phyloP scores from a whole-genome alignment of 2,329 filamentous ascomycete species.

The Hymenoscyphus linearis region DNA sequence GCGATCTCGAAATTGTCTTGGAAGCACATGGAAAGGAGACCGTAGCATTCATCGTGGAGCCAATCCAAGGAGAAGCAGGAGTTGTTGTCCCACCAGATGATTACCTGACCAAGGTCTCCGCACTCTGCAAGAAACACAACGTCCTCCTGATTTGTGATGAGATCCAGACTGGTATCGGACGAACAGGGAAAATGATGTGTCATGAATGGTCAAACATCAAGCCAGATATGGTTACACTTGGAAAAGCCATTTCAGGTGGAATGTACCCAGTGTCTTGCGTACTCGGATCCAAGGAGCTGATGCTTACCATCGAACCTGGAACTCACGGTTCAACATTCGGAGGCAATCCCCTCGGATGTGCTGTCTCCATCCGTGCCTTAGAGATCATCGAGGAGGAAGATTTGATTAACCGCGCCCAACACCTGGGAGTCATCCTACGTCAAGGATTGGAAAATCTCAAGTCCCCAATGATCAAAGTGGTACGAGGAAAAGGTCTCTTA shows the following conservation, averaged over 20 bases:
- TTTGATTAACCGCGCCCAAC: constrained; percentile 76
- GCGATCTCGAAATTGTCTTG: constrained; percentile 72
- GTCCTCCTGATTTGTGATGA: constrained; percentile 96
- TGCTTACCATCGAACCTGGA: constrained; percentile 93
- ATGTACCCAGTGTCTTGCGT: constrained; percentile 99
- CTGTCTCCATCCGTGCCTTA: constrained; percentile 89
- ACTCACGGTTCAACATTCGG: constrained; percentile 99
- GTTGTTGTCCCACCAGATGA: constrained; percentile 90
- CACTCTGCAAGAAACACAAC: constrained; percentile 90
- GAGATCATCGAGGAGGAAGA: constrained; percentile 91
- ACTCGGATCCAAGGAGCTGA: constrained; percentile 79
- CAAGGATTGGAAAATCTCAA: constrained; percentile 70
- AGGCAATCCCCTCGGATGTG: constrained; percentile 91
- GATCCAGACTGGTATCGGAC: constrained; percentile 95
- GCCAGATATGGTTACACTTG: constrained; percentile 89
- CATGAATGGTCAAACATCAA: constrained; percentile 93
- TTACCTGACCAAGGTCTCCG: constrained; percentile 76
- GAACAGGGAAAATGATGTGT: constrained; percentile 90
- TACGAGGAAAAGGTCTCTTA: constrained; percentile 88
- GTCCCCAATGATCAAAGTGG: constrained; percentile 71
- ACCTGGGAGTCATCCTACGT: constrained; percentile 77
- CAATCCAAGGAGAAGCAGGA: constrained; percentile 95
- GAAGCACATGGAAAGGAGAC: constrained; percentile 78
- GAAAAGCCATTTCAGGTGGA: constrained; percentile 95
- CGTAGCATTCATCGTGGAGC: constrained; percentile 90